Evolutionary conservation across 106 monocot genomes (phyloP), one percentile per base, ranked within the genome.

Genomic region (Dioscorea dumetorum): DNA sequence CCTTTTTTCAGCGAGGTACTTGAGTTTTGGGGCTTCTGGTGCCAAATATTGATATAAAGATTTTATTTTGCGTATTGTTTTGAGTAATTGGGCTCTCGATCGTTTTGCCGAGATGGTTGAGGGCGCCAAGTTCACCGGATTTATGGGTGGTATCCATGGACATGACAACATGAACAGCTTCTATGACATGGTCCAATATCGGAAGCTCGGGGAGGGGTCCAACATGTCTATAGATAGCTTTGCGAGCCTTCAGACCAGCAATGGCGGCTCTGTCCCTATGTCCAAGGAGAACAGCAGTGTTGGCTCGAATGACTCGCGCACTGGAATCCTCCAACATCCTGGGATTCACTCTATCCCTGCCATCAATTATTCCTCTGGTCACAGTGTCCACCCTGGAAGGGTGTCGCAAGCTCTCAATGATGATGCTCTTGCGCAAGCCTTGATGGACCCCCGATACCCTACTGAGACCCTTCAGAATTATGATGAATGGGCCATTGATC

Each of bases 401-500:
- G 78, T 78, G 21, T 69, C 80, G 7, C 80, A 78, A 62, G 80
- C 67, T 18, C 64, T 78, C 23, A 88, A 60, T 56, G 69, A 78
- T 20, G 87, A 88, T 60, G 87, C 87, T 2, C 69, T 88, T 34
- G 83, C 80, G 15, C 71, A 72, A 49, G 78, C 87, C 16, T 58
- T 88, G 63, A 88, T 84, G 83, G 84, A 88, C 60, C 73, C 62
- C 0, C 56, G 50, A 20, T 72, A 62, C 49, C 84, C 87, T 0
- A 76, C 80, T 0, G 80, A 84, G 63, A 70, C 80, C 1, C 78
- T 88, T 16, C 56, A 81, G 22, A 67, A 84, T 48, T 88, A 88
- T 22, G 81, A 88, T 48, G 83, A 84, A 62, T 88, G 87, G 84
- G 74, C 80, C 24, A 70, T 88, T 22, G 87, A 88, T 68, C 72